Conservation (phyloP, 495 filamentous ascomycete species). For the Podospora appendiculata region DNA sequence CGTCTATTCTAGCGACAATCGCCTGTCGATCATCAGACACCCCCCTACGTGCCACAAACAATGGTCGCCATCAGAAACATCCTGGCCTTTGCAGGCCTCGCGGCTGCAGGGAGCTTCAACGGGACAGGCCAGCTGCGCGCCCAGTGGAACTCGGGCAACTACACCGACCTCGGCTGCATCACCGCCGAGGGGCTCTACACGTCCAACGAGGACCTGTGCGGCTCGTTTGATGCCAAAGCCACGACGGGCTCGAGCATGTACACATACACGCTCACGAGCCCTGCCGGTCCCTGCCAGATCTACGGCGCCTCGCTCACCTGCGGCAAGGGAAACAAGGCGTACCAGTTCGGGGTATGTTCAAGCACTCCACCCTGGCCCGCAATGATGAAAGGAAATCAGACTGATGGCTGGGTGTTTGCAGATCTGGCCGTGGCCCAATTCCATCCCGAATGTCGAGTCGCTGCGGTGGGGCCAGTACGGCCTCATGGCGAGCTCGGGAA, state of each 20-base stretch:
- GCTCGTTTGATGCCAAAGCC: conserved; percentile 5
- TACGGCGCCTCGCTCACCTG: conserved; percentile 9
- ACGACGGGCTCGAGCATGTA: neutral
- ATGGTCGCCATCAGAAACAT: neutral
- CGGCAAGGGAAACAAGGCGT: neutral
- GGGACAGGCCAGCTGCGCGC: conserved; percentile 16
- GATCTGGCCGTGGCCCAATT: conserved; percentile 17
- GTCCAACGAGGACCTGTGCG: conserved; percentile 10
- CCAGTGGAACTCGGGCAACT: conserved; percentile 9
- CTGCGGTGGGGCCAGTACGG: conserved; percentile 16
- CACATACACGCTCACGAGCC: conserved; percentile 3
- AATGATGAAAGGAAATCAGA: neutral
- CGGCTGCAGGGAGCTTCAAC: conserved; percentile 1
- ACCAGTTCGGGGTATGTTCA: conserved; percentile 15
- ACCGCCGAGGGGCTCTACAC: conserved; percentile 16
- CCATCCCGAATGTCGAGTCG: conserved; percentile 8
- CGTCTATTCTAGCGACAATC: too few relatives aligned
- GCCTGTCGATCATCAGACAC: too few relatives aligned
- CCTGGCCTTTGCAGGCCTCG: neutral
- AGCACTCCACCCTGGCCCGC: neutral
- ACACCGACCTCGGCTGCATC: conserved; percentile 19
- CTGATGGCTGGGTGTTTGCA: neutral
- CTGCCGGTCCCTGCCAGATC: conserved; percentile 8
- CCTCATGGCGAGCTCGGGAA: conserved; percentile 11
- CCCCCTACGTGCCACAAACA: neutral